Evolutionary conservation across 371 early-diverging fungal species (phyloP), one percentile per base, ranked within the genome.

Genomic region (Conidiobolus incongruus): DNA sequence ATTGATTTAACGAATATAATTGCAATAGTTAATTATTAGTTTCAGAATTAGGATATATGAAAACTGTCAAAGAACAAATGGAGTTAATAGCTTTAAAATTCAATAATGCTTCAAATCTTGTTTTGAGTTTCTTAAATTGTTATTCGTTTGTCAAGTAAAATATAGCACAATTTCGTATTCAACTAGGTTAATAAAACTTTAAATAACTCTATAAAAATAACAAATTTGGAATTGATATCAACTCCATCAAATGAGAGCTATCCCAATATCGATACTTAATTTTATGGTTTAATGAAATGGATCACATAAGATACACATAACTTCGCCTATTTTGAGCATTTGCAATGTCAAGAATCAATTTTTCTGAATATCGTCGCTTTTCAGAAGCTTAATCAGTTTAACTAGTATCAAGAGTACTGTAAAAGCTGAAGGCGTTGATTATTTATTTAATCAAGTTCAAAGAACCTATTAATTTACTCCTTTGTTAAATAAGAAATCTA

Each of bases 241-340:
- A 21, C 49, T 59, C 0, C 54, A 38, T 88, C 4, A 84, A 87
- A 56, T 70, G 74, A 42, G 64, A 68, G 35, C 55, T 91, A 31
- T 72, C 72, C 42, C 69, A 70, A 50, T 91, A 82, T 45, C 75
- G 81, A n/a, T 81, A 81, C 0, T 62, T 91, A 44, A 66, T 80
- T 31, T 50, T 74, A n/a, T 95, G 93, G 92, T 66, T n/a, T n/a
- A n/a, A n/a, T n/a, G n/a, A n/a, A n/a, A n/a, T n/a, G n/a, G n/a
- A n/a, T n/a, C n/a, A n/a, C n/a, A n/a, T n/a, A n/a, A n/a, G n/a
- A n/a, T n/a, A n/a, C n/a, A n/a, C n/a, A n/a, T n/a, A n/a, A n/a
- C n/a, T n/a, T n/a, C n/a, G n/a, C n/a, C n/a, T n/a, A n/a, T n/a
- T n/a, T n/a, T n/a, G n/a, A n/a, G n/a, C n/a, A n/a, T n/a, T n/a